A percentile compares a stretch with the other conserved stretches of the same genome.
Conservation (phyloP, 1,284 basidiomycete genomes). For the Thecaphora thlaspeos region DNA sequence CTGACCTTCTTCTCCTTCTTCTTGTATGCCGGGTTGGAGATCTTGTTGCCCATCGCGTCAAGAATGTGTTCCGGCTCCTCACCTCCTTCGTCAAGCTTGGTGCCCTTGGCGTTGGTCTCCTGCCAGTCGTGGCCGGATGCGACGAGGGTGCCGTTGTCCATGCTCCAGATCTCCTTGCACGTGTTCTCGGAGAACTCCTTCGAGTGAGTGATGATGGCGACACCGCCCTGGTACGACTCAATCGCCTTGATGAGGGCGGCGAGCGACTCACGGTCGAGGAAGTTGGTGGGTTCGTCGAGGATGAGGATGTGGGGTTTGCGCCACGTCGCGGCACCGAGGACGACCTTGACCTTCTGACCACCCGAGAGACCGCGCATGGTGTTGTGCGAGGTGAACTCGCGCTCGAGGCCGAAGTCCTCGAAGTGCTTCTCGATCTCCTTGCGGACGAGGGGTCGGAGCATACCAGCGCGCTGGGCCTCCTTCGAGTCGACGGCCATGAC, state of each 20-base stretch:
- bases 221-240: slow-evolving; percentile 56
- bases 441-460: slow-evolving; percentile 56
- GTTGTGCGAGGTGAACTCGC: slow-evolving; percentile 58
- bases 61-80: slow-evolving; percentile 46
- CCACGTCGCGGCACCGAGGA: slow-evolving; percentile 57
- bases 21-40: slow-evolving; percentile 8
- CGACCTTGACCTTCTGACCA: slow-evolving; percentile 59
- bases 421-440: slow-evolving; percentile 58
- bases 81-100: slow-evolving; percentile 49
- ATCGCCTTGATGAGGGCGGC: slow-evolving; percentile 57
- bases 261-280: slow-evolving; percentile 58
- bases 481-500: slow-evolving; percentile 52
- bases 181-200: slow-evolving; percentile 55
- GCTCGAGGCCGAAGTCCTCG: slow-evolving; percentile 57
- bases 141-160: slow-evolving; percentile 47
- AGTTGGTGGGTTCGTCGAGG: slow-evolving; percentile 58
- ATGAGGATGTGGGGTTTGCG: slow-evolving; percentile 57
- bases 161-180: slow-evolving; percentile 56
- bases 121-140: slow-evolving; percentile 72
- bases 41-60: slow-evolving; percentile 54
- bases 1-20: slow-evolving; percentile 52
- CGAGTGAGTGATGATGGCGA: slow-evolving; percentile 57
- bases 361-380: slow-evolving; percentile 58
- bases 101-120: slow-evolving; percentile 71
- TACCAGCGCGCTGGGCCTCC: slow-evolving; percentile 55